phyloP scores from a whole-genome alignment of 305 asterid genomes.

The Fraxinus sp. region DNA sequence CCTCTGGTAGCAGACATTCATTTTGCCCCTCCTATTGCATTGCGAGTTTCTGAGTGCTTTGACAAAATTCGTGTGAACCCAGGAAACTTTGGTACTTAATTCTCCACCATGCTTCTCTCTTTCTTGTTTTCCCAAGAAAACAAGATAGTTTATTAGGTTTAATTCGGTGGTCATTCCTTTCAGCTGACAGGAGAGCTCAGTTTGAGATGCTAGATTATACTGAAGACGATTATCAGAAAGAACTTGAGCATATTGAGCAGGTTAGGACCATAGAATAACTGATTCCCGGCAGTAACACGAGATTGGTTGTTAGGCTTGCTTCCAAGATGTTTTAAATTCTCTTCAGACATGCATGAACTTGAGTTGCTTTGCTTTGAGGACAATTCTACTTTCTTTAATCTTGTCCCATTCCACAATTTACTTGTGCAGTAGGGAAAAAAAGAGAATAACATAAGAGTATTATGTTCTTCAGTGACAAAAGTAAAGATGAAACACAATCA shows the following conservation, averaged over 20 bases:
- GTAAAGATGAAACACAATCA: not conserved
- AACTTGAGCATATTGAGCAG: conserved; percentile 77
- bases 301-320: not conserved
- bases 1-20: conserved; percentile 99
- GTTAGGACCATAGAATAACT: conserved; percentile 29
- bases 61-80: conserved; percentile 99
- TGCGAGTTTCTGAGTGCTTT: conserved; percentile 95
- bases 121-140: not conserved
- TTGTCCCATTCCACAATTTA: not conserved
- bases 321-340: conserved; percentile 4
- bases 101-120: conserved; percentile 14
- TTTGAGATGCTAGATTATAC: conserved; percentile 90
- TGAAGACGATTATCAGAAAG: conserved; percentile 95
- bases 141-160: not conserved
- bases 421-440: not conserved
- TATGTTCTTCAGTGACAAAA: not conserved
- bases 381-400: not conserved
- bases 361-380: not conserved
- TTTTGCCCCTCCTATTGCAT: conserved; percentile 91
- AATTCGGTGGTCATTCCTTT: conserved; percentile 32
- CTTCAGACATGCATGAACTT: not conserved
- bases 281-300: conserved; percentile 1
- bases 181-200: conserved; percentile 99
- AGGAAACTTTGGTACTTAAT: conserved; percentile 84
- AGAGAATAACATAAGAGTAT: conserved; percentile 1